These are phyloP conservation scores for Peniophora sp. DNA, from an alignment of 1,284 basidiomycete genomes.

Conservation along the genomic window DNA sequence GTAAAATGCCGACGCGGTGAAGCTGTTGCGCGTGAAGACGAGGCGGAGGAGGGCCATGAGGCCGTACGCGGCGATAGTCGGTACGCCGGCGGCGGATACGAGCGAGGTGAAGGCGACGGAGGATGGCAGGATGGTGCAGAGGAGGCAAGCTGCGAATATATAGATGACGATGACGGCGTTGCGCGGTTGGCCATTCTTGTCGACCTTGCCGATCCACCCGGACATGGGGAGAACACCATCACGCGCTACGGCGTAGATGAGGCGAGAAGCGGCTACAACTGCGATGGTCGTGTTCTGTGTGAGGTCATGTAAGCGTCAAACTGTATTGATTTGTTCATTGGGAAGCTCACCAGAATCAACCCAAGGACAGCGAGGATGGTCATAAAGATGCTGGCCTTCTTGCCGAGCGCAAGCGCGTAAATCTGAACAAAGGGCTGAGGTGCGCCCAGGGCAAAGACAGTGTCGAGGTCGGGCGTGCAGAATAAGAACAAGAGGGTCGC, in stretches of 20 bases:
- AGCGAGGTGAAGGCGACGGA: slow-evolving; percentile 83
- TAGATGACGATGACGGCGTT: slow-evolving; percentile 81
- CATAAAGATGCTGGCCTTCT: slow-evolving; percentile 75
- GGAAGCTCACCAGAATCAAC: slow-evolving; percentile 56
- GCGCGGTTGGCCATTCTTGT: slow-evolving; percentile 60
- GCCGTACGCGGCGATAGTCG: slow-evolving; percentile 78
- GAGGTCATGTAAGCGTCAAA: background rate
- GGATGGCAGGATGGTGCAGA: slow-evolving; percentile 81
- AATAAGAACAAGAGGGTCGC: slow-evolving; percentile 79
- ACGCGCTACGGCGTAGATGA: slow-evolving; percentile 81
- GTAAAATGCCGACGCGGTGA: slow-evolving; percentile 63
- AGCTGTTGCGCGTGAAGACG: slow-evolving; percentile 66
- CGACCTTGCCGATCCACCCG: slow-evolving; percentile 70
- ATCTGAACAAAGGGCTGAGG: slow-evolving; percentile 86
- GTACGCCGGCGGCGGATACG: slow-evolving; percentile 73
- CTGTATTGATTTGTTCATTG: slow-evolving; percentile 1
- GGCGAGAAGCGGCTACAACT: slow-evolving; percentile 77
- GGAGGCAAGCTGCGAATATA: slow-evolving; percentile 58
- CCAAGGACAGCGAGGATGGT: slow-evolving; percentile 72
- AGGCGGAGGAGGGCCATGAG: slow-evolving; percentile 68
- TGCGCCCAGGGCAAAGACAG: slow-evolving; percentile 63
- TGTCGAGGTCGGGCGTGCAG: slow-evolving; percentile 73
- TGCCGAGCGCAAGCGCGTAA: slow-evolving; percentile 75
- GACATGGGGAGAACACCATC: slow-evolving; percentile 82
- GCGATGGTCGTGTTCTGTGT: slow-evolving; percentile 73